Evolutionary conservation across 2,329 filamentous ascomycete genomes (phyloP).

Genomic region (Tolypocladium inflatum): DNA sequence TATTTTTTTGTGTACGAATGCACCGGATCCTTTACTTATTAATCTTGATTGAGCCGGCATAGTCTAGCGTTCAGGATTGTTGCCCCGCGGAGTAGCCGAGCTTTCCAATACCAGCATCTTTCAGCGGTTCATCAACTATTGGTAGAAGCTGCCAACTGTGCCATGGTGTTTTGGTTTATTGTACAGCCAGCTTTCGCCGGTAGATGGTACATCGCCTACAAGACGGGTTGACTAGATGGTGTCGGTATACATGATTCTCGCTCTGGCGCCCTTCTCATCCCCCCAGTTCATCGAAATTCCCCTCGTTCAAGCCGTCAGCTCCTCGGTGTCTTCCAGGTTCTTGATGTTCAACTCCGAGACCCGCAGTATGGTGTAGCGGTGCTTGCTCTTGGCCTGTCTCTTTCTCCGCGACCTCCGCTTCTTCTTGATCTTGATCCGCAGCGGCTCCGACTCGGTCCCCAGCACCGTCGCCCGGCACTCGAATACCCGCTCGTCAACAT

Average conservation of each 20-base stretch:
- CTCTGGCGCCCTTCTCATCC: background rate
- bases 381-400: slow-evolving; percentile 79
- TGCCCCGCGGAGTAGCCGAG: slow-evolving; percentile 1
- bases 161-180: background rate
- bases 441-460: slow-evolving; percentile 71
- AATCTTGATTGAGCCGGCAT: slow-evolving; percentile 4
- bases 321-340: slow-evolving; percentile 28
- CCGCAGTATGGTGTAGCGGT: slow-evolving; percentile 75
- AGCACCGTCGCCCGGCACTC: slow-evolving; percentile 79
- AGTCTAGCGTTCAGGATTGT: slow-evolving; percentile 5
- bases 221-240: background rate
- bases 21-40: background rate
- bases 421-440: slow-evolving; percentile 71
- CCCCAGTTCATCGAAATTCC: background rate
- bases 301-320: background rate
- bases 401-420: slow-evolving; percentile 67
- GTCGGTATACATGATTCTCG: background rate
- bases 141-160: background rate
- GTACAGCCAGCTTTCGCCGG: slow-evolving; percentile 5
- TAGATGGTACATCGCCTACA: slow-evolving; percentile 1
- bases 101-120: background rate
- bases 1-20: slow-evolving; percentile 9
- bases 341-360: slow-evolving; percentile 72
- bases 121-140: background rate
- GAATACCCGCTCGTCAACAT: slow-evolving; percentile 74